Conservation (phyloP, 345 rosid genomes). For the Turnera subulata region DNA sequence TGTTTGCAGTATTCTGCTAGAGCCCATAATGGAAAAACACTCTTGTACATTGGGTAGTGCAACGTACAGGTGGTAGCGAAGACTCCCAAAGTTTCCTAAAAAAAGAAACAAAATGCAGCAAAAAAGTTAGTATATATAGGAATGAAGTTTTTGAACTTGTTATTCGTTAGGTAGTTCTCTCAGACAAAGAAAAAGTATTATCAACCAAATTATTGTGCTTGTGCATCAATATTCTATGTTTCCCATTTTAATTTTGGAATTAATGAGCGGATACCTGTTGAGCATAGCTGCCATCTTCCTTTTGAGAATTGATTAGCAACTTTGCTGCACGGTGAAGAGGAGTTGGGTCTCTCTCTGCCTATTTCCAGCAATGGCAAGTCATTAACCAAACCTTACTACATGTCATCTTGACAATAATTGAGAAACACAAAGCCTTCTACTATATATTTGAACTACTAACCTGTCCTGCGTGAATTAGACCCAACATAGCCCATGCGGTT, state of each 20-base stretch:
- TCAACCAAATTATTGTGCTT: too few relatives aligned
- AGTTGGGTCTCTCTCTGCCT: constrained; percentile 34
- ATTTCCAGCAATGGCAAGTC: background rate
- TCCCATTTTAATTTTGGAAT: background rate
- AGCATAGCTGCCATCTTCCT: constrained; percentile 57
- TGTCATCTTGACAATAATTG: too few relatives aligned
- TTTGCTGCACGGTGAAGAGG: constrained; percentile 70
- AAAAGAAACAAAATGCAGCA: background rate
- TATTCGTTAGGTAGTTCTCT: too few relatives aligned
- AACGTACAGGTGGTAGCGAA: background rate
- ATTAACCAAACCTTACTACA: too few relatives aligned
- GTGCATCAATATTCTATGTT: too few relatives aligned
- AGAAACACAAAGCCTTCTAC: too few relatives aligned
- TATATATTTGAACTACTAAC: background rate
- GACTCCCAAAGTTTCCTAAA: background rate
- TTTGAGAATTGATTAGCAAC: constrained; percentile 58
- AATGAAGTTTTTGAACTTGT: background rate
- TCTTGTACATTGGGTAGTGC: background rate
- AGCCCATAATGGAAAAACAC: constrained; percentile 39
- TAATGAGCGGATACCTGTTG: constrained; percentile 15
- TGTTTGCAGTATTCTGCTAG: constrained; percentile 33
- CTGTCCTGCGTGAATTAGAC: constrained; percentile 8
- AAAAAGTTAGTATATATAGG: background rate
- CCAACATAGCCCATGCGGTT: constrained; percentile 10
- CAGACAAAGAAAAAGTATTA: too few relatives aligned